These are phyloP conservation scores for Chiua virens DNA, from an alignment of 768 basidiomycete genomes.

Conservation along the genomic window DNA sequence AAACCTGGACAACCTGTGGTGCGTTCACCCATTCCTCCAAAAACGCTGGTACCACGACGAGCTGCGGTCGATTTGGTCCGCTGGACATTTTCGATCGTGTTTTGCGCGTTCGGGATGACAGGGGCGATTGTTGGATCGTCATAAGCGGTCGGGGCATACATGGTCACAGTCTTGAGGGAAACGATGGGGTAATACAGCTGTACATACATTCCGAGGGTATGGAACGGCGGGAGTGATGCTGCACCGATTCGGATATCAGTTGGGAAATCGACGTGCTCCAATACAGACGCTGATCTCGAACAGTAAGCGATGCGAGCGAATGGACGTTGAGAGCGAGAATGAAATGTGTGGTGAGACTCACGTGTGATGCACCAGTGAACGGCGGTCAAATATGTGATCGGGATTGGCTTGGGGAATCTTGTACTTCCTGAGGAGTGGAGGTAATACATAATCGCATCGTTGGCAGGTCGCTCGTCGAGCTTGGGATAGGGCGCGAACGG, in stretches of 20 bases:
- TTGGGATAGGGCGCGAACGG: constrained; percentile 9
- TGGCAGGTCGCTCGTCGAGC: constrained; percentile 1
- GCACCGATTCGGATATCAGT: constrained; percentile 7
- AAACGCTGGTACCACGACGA: constrained; percentile 23
- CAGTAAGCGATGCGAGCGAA: not conserved
- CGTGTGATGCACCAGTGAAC: constrained; percentile 35
- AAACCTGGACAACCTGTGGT: too few species aligned
- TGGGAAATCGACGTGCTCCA: not conserved
- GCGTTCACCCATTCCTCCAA: constrained; percentile 25
- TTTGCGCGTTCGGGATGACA: constrained; percentile 20
- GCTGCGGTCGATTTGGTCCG: constrained; percentile 5
- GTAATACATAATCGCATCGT: constrained; percentile 31
- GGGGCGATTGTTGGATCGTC: constrained; percentile 16
- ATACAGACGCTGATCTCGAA: constrained; percentile 7
- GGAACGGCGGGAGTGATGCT: constrained; percentile 23
- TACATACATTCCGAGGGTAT: constrained; percentile 16
- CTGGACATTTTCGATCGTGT: too few species aligned
- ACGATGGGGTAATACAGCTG: constrained; percentile 20
- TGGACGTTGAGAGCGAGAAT: not conserved
- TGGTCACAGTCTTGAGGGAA: constrained; percentile 9
- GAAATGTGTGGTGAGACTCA: too few species aligned
- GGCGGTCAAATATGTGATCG: constrained; percentile 31
- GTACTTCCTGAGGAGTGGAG: constrained; percentile 52
- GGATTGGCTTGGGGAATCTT: constrained; percentile 44
- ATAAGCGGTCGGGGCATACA: constrained; percentile 16